Evolutionary conservation across 306 rosid genomes (phyloP).

Genomic region (Vigna mungo): DNA sequence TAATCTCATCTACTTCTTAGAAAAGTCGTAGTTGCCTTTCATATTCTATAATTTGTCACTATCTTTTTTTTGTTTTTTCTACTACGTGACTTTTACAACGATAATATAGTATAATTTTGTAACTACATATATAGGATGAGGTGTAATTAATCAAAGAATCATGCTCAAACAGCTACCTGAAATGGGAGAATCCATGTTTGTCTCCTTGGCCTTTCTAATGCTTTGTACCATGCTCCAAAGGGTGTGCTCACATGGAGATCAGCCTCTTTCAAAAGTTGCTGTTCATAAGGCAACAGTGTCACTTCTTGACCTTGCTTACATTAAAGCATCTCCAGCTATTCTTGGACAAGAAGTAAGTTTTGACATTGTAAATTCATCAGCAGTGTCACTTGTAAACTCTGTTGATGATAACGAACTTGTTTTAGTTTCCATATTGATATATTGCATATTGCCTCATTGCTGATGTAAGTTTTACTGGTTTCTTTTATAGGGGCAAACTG

Average conservation of each 20-base stretch:
- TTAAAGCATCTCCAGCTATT: constrained; percentile 63
- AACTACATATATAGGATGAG: neutral
- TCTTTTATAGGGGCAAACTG: constrained; percentile 62
- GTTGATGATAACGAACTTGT: constrained; percentile 1
- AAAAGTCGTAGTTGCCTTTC: neutral
- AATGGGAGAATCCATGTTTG: constrained; percentile 50
- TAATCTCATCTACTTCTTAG: neutral
- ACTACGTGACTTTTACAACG: neutral
- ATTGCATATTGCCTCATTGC: neutral
- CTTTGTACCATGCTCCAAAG: constrained; percentile 51
- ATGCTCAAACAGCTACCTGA: constrained; percentile 22
- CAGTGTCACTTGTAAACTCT: neutral
- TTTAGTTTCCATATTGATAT: neutral
- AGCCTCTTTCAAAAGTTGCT: constrained; percentile 71
- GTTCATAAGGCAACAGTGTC: constrained; percentile 62
- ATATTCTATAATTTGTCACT: constrained; percentile 13
- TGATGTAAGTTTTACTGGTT: constrained; percentile 35
- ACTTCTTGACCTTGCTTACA: constrained; percentile 60
- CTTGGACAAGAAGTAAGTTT: constrained; percentile 71
- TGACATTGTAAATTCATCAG: constrained; percentile 6
- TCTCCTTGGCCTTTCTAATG: constrained; percentile 51
- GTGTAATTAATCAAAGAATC: constrained; percentile 29
- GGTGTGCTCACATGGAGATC: constrained; percentile 66
- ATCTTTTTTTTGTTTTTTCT: neutral
- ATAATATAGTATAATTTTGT: neutral